Conservation (phyloP, 129 eudicot species). For the Centaurea solstitialis region DNA sequence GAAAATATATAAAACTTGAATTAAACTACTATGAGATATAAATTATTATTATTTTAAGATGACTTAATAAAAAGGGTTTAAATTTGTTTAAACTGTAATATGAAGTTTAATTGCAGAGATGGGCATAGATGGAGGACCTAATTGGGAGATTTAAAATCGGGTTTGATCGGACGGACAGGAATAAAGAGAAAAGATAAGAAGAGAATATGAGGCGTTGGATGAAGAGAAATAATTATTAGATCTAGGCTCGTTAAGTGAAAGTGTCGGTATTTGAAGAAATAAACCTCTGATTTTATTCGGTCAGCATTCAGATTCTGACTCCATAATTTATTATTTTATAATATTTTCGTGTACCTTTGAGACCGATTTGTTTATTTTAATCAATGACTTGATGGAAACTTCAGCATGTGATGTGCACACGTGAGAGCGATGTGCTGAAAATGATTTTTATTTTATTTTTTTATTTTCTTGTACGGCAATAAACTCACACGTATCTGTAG, state of each 20-base stretch:
- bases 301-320: constrained; percentile 20
- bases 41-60: too few species aligned
- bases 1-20: too few species aligned
- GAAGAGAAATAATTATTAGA: constrained; percentile 26
- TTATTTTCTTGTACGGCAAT: too few species aligned
- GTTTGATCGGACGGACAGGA: constrained; percentile 21
- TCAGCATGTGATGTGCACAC: constrained; percentile 1
- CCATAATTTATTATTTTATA: neutral
- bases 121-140: constrained; percentile 14
- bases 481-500: too few species aligned
- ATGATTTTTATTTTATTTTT: too few species aligned
- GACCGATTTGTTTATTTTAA: neutral
- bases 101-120: neutral
- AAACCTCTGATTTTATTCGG: constrained; percentile 10
- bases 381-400: neutral
- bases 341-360: neutral
- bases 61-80: neutral
- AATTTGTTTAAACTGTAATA: neutral
- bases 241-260: constrained; percentile 18
- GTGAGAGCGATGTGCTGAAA: neutral
- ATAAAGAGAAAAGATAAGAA: constrained; percentile 10
- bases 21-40: too few species aligned
- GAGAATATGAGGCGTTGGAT: constrained; percentile 18
- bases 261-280: constrained; percentile 30
- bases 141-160: neutral